Evolutionary conservation across 257 asterid species (phyloP), one percentile per base, ranked within the genome.

Genomic region (Ophiorrhiza pumila): DNA sequence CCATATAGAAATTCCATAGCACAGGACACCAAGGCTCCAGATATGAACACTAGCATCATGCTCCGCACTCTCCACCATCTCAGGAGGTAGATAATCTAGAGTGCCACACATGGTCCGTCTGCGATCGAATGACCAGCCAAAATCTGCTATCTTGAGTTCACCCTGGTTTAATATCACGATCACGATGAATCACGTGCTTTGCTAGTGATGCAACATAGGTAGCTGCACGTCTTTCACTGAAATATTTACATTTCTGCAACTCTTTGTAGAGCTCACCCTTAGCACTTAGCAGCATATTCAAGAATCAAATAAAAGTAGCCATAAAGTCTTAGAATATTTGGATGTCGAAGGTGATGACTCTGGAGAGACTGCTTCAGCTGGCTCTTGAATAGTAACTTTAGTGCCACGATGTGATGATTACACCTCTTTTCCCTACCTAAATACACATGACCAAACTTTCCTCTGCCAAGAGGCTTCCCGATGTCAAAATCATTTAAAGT

Each of bases 111-210:
- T 92, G 47, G 99, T 95, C 71, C 92, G 86, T 74, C 99, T 84
- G 71, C 98, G 98, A 70, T 87, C 90, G 79, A 95, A 95, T 50
- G 99, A 95, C 98, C 99, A 95, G 59, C 99, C 99, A 72, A 95
- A 95, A 76, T 92, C 98, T 31, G 98, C 98, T 60, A 95, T 95
- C 81, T 95, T 95, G 46, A 95, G 88, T 78, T 95, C 99, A 42
- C 99, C 99, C 99, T 12, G 99, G 99, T 75, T 95, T 95, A 20
- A 95, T 95, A 78, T 95, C 99, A 71, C n/a, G n/a, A n/a, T n/a
- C n/a, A n/a, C 99, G 83, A 73, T 92, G 99, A 65, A 95, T 95
- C 45, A 95, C 99, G 8, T 95, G 99, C 79, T 95, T 95, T 60
- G 98, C 99, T 69, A 95, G 81, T 29, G 98, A 92, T 74, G 98